Evolutionary conservation across 345 rosid genomes (phyloP).

Genomic region (Eucalyptus urophylla): DNA sequence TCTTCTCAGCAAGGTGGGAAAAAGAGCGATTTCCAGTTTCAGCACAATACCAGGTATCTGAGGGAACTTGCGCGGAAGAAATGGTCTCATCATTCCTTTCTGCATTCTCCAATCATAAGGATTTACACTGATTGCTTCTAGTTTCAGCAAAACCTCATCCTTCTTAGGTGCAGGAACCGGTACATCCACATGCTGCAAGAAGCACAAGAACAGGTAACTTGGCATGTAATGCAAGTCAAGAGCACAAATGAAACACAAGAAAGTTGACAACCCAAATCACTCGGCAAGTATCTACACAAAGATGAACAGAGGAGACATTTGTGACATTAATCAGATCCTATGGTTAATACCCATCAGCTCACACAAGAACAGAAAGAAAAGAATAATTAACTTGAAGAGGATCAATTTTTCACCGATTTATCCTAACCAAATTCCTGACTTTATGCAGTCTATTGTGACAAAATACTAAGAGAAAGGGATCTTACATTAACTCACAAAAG

Average conservation of each 20-base stretch:
- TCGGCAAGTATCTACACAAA: background rate
- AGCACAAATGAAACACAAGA: background rate
- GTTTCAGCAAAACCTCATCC: background rate
- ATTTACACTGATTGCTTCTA: background rate
- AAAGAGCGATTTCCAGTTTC: background rate
- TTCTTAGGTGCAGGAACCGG: background rate
- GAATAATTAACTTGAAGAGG: background rate
- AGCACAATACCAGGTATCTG: slow-evolving; percentile 1
- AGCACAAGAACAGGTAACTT: background rate
- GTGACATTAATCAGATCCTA: background rate
- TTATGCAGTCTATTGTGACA: background rate
- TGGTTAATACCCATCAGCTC: background rate
- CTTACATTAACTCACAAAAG: background rate
- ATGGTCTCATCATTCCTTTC: background rate
- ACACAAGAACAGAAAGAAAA: background rate
- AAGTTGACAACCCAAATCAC: background rate
- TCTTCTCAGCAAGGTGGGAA: background rate
- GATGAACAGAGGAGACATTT: background rate
- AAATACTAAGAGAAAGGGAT: background rate
- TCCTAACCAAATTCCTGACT: background rate
- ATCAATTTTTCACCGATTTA: background rate
- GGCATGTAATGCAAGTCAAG: background rate
- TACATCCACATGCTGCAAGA: background rate
- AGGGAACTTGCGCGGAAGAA: slow-evolving; percentile 12
- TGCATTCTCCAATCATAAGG: slow-evolving; percentile 6